Conservation (phyloP, 2,329 filamentous ascomycete species). For the Fusarium tjaetaba region DNA sequence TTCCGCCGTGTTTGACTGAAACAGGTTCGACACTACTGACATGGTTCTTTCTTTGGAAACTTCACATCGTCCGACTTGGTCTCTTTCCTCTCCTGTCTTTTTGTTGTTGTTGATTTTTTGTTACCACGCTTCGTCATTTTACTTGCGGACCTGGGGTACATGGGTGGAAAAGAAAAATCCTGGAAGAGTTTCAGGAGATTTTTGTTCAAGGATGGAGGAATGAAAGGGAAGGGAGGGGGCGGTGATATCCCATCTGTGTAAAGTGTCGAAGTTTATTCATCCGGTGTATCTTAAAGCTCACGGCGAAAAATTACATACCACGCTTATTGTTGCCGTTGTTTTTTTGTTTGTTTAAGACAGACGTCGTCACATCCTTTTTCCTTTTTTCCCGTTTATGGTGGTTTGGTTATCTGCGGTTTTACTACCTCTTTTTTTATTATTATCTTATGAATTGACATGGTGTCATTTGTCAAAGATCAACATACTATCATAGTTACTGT, state of each 20-base stretch:
- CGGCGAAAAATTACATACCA: conserved; percentile 47
- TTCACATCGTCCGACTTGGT: conserved; percentile 18
- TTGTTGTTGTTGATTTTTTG: conserved; percentile 14
- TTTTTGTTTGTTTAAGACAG: conserved; percentile 32
- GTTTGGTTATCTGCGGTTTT: neutral
- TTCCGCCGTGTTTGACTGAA: conserved; percentile 29
- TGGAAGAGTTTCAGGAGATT: conserved; percentile 19
- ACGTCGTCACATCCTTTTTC: neutral
- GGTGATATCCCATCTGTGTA: conserved; percentile 31
- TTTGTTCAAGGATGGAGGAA: conserved; percentile 34
- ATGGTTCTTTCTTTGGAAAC: conserved; percentile 26
- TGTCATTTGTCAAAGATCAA: conserved; percentile 17
- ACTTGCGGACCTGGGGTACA: conserved; percentile 22
- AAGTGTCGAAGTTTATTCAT: conserved; percentile 35
- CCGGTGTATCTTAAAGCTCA: conserved; percentile 43
- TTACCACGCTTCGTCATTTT: conserved; percentile 23
- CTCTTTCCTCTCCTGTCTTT: conserved; percentile 32
- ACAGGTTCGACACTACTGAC: conserved; percentile 24
- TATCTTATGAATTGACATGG: conserved; percentile 6
- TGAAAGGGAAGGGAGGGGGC: neutral
- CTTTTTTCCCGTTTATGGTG: conserved; percentile 1
- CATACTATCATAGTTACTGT: conserved; percentile 19
- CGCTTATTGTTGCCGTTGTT: conserved; percentile 21
- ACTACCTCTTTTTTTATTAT: neutral
- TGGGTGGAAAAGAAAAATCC: conserved; percentile 7